These are phyloP conservation scores for Thamnidium elegans DNA, from an alignment of 192 early-diverging fungal genomes.

Conservation along the genomic window DNA sequence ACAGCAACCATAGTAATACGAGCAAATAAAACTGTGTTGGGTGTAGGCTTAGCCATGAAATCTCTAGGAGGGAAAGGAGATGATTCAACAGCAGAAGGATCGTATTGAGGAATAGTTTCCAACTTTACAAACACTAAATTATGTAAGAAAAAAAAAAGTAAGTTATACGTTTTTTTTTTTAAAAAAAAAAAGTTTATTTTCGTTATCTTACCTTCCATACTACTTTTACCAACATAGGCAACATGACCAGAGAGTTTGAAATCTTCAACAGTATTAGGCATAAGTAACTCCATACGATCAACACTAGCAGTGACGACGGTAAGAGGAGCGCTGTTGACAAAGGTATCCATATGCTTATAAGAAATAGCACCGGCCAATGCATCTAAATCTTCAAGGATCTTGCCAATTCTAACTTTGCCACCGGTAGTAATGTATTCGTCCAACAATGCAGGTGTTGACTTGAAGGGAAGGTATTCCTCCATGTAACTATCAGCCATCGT, in stretches of 20 bases:
- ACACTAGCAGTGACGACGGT: constrained; percentile 86
- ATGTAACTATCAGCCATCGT: constrained; percentile 71
- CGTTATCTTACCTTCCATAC: constrained; percentile 68
- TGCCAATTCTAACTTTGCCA: constrained; percentile 76
- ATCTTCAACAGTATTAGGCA: constrained; percentile 63
- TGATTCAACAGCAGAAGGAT: constrained; percentile 8
- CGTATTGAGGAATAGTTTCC: constrained; percentile 46
- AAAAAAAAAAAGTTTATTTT: background rate
- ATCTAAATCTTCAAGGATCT: constrained; percentile 83
- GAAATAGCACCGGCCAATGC: constrained; percentile 77
- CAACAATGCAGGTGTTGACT: constrained; percentile 63
- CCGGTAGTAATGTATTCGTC: constrained; percentile 80
- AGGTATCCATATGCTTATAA: constrained; percentile 67
- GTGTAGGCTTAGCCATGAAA: constrained; percentile 16
- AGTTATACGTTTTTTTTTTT: background rate
- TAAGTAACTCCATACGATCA: constrained; percentile 80
- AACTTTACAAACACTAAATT: constrained; percentile 60
- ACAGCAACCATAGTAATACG: constrained; percentile 89
- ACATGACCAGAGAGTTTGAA: constrained; percentile 80
- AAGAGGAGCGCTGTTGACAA: constrained; percentile 40
- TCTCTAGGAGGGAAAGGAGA: constrained; percentile 13
- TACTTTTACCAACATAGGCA: constrained; percentile 80
- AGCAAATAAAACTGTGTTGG: constrained; percentile 65
- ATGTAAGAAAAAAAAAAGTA: background rate
- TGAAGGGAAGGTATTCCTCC: constrained; percentile 76